These are phyloP conservation scores for Clarkia xantiana DNA, from an alignment of 345 rosid genomes.

Conservation along the genomic window DNA sequence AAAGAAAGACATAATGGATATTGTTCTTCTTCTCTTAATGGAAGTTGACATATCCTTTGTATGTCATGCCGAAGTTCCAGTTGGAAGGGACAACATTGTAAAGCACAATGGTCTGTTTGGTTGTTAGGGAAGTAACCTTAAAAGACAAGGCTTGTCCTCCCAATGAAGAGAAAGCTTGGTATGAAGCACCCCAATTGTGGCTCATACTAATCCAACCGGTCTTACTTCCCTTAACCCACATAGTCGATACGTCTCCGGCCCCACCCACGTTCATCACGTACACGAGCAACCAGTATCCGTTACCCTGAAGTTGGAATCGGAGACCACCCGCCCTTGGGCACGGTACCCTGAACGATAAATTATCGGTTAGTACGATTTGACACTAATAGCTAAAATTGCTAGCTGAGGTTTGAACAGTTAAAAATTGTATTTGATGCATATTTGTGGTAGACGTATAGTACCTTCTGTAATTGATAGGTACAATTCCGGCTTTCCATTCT, in stretches of 20 bases:
- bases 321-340: slow-evolving; percentile 31
- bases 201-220: slow-evolving; percentile 73
- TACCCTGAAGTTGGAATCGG: slow-evolving; percentile 25
- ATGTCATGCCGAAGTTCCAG: slow-evolving; percentile 49
- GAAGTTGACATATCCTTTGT: slow-evolving; percentile 40
- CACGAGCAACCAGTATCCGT: slow-evolving; percentile 46
- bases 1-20: too few relatives aligned
- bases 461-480: slow-evolving; percentile 66
- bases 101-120: slow-evolving; percentile 42
- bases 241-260: slow-evolving; percentile 30
- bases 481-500: slow-evolving; percentile 61
- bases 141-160: slow-evolving; percentile 65
- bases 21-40: too few relatives aligned
- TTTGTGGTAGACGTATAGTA: too few relatives aligned
- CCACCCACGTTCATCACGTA: slow-evolving; percentile 68
- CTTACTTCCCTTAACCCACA: slow-evolving; percentile 61
- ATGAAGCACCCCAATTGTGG: slow-evolving; percentile 92
- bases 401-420: too few relatives aligned
- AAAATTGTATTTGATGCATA: too few relatives aligned
- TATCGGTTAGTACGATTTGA: too few relatives aligned
- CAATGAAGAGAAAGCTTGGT: slow-evolving; percentile 71
- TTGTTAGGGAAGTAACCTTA: slow-evolving; percentile 41
- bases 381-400: too few relatives aligned
- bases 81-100: slow-evolving; percentile 50
- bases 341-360: slow-evolving; percentile 23